Evolutionary conservation across 1,139 yeast species (phyloP), one percentile per base, ranked within the genome.

Genomic region (Geotrichum candidum): DNA sequence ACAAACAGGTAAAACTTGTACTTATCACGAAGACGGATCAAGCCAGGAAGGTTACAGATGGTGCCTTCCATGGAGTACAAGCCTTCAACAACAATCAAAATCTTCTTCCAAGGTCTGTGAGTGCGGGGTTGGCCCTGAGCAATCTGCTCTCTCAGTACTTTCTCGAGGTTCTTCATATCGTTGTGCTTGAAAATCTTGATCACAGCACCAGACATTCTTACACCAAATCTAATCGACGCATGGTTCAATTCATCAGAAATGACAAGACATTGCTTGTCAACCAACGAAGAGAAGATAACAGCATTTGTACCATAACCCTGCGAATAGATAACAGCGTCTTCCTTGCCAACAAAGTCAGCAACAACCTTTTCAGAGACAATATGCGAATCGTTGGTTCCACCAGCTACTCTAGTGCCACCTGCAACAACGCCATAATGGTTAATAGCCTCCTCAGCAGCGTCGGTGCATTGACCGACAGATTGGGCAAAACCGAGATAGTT

Each of bases 291-390:
- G 72, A 95, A 94, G 62, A 94, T 79, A 69, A 87, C 87, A n/a
- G 97, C 96, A 73, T 94, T 94, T 11, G 99, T 94, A 68, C 96
- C 95, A 73, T 91, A 94, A 62, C 99, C 99, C 87, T 91, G 95
- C 58, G 96, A 87, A 66, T 90, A 90, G 54, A 94, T 77, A 69
- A 91, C 78, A 3, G 97, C 84, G 68, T 90, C 96, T 67, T 92
- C 97, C 75, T 90, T 90, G 51, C 97, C 98, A 45, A 94, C 85
- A 73, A 92, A 94, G 53, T 85, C 81, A 41, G 99, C 96, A 66
- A 91, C 81, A 41, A 87, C 81, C 63, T 74, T 74, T 77, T 94
- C 99, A 64, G 96, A 87, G 65, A 84, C 82, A 51, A 77, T 68
- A 72, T 90, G 97, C 68, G 90, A 78, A 68, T 87, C 90, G 29